These are phyloP conservation scores for Beauveria pseudobassiana DNA, from an alignment of 2,329 filamentous ascomycete species.

Conservation along the genomic window DNA sequence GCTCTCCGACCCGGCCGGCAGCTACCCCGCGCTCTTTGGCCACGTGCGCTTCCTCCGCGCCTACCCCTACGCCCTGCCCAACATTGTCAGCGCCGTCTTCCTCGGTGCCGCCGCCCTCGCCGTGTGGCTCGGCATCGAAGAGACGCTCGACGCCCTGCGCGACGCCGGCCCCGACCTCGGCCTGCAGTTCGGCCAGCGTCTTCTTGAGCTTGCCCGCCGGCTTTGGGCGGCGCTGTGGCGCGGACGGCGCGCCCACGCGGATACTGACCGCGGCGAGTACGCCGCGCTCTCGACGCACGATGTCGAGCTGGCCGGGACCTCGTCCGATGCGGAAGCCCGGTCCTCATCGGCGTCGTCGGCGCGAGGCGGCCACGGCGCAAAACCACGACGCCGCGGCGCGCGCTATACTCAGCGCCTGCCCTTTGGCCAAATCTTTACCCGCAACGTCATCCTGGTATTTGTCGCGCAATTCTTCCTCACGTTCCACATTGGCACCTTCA, in stretches of 20 bases:
- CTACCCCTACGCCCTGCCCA: slow-evolving; percentile 49
- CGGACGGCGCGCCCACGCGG: neutral
- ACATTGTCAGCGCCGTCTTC: slow-evolving; percentile 43
- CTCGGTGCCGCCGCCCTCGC: slow-evolving; percentile 34
- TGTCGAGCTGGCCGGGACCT: slow-evolving; percentile 15
- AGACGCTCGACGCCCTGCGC: slow-evolving; percentile 41
- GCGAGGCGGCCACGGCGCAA: neutral
- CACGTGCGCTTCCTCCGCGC: slow-evolving; percentile 35
- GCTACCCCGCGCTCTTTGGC: slow-evolving; percentile 47
- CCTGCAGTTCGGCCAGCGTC: slow-evolving; percentile 29
- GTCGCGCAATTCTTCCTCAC: slow-evolving; percentile 62
- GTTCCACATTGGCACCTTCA: slow-evolving; percentile 69
- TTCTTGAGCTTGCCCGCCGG: slow-evolving; percentile 23
- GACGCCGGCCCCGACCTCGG: slow-evolving; percentile 32
- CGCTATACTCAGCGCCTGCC: slow-evolving; percentile 41
- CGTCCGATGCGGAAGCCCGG: neutral
- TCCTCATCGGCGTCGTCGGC: neutral
- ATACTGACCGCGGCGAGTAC: slow-evolving; percentile 15
- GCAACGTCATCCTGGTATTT: slow-evolving; percentile 47
- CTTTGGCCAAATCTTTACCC: slow-evolving; percentile 48
- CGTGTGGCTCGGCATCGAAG: slow-evolving; percentile 45
- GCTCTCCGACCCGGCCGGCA: slow-evolving; percentile 57
- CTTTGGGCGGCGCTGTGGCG: slow-evolving; percentile 12
- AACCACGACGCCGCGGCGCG: slow-evolving; percentile 7
- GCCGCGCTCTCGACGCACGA: slow-evolving; percentile 18